Base-by-base conservation (phyloP, 495 filamentous ascomycete genomes). In the Aspergillus baeticus region DNA sequence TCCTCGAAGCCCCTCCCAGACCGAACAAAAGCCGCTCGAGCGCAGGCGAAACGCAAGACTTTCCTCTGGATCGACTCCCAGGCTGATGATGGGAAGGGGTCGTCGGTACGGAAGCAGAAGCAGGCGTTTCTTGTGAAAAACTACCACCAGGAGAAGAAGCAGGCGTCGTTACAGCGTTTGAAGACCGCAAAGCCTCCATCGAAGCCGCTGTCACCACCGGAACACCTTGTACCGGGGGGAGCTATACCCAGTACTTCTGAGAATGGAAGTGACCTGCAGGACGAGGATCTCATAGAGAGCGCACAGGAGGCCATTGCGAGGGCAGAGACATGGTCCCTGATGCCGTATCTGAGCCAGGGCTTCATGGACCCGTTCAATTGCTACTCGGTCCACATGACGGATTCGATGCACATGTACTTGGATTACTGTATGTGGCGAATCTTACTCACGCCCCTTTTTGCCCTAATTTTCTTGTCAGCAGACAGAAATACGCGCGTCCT, bases 11-110 rank as follows among this genome's bases (percentile, higher is more conserved):
- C 26, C 26, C 26, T 29, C 26, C 26, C 26, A 29, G 4, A 29
- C 26, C 3, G 26, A 29, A 29, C 26, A 8, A 29, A 29, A 29
- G 8, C 26, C 26, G 26, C 26, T 8, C 26, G 26, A 3, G 4
- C 26, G 26, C 26, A 29, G 26, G 26, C 26, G 4, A 29, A 29
- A 29, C 3, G 26, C 20, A 36, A 13, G 37, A 29, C 33, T 8
- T 53, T 53, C n/a, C 50, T 53, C 1, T 53, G 39, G 11, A 42
- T 53, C 6, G 50, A 53, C 36, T 53, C 36, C 13, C 50, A 53
- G 22, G 50, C 37, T 5, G 50, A 53, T 35, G 41, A 39, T 18
- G 6, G 21, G 17, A 23, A 33, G 36, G 41, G 31, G 5, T 17
- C 50, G 10, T 41, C 36, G 21, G 37, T 53, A 1, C 14, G 37